phyloP scores from a whole-genome alignment of 345 rosid genomes.

The sweet orange (Citrus sinensis) region DNA sequence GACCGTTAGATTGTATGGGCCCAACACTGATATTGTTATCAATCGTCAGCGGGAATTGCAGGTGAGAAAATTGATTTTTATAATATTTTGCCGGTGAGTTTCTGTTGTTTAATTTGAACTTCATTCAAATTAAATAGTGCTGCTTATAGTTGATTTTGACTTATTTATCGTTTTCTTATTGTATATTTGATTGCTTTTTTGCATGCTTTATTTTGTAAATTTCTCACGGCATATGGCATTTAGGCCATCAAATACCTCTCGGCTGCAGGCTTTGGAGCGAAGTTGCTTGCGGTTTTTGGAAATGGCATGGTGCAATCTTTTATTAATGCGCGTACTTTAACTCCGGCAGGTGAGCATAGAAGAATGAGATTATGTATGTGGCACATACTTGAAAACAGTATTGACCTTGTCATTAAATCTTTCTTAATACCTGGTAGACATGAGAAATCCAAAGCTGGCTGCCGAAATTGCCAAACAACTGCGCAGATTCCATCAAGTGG shows the following conservation, averaged over 20 bases:
- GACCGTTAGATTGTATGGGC: constrained; percentile 88
- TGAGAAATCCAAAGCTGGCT: constrained; percentile 72
- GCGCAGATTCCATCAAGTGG: constrained; percentile 70
- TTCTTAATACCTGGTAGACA: constrained; percentile 43
- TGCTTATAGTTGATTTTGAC: background rate
- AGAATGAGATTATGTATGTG: background rate
- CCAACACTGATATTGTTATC: constrained; percentile 87
- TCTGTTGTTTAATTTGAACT: background rate
- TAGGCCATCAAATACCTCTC: constrained; percentile 95
- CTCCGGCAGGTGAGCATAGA: constrained; percentile 52
- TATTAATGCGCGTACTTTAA: constrained; percentile 78
- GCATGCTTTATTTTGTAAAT: constrained; percentile 11
- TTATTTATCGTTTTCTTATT: background rate
- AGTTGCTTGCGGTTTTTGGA: constrained; percentile 83
- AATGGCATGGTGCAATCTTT: constrained; percentile 98
- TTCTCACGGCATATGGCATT: constrained; percentile 22
- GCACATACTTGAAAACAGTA: background rate
- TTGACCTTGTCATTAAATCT: background rate
- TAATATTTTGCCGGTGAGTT: background rate
- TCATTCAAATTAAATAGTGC: background rate
- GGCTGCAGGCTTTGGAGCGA: constrained; percentile 96
- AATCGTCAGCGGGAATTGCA: constrained; percentile 71
- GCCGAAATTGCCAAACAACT: constrained; percentile 91
- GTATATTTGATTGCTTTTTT: constrained; percentile 5
- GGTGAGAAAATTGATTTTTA: constrained; percentile 28